Base-by-base conservation (phyloP, 2,329 filamentous ascomycete genomes). In the Talaromyces funiculosus region DNA sequence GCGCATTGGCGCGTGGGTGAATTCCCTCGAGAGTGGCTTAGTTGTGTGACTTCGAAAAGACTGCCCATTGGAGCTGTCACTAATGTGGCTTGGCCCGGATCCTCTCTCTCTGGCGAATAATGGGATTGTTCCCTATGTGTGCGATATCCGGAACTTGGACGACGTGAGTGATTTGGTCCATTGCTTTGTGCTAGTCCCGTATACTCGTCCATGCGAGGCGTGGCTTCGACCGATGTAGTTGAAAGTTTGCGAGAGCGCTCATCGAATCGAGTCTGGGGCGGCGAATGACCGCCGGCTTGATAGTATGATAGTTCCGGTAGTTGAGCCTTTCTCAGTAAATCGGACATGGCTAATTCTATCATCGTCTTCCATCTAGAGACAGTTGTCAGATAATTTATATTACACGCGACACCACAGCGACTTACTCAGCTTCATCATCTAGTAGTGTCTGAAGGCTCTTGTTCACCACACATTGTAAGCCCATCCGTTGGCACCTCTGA, bases 371-470 rank as follows among this genome's bases (percentile, higher is more conserved):
- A 75, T 35, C 73, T 75, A 57, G 62, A 35, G n/a, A 33, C n/a
- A 35, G 16, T 2, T 8, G 10, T 51, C 22, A 51, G 29, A 14
- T 10, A n/a, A 7, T 20, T 31, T 12, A 18, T 14, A 29, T 47
- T 18, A 10, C 22, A 10, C 8, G 29, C 5, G 16, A 2, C 16
- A 29, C 20, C 3, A 29, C 7, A 33, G 20, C 9, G 12, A 53
- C 73, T 65, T 75, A 78, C 68, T 80, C 78, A 9, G 75, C 74
- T 64, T 82, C 80, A 61, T 81, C 78, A 57, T 75, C 73, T 22
- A 82, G 73, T 66, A 82, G 68, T 9, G 79, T 81, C 66, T 79
- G 77, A 24, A 79, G 72, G 61, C 79, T 82, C 62, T 82, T 82
- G 65, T 83, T 82, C 54, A 82, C 71, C 31, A 81, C 72, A 64